Base-by-base conservation (phyloP, 2,329 filamentous ascomycete species). In the Xylaria polymorpha region DNA sequence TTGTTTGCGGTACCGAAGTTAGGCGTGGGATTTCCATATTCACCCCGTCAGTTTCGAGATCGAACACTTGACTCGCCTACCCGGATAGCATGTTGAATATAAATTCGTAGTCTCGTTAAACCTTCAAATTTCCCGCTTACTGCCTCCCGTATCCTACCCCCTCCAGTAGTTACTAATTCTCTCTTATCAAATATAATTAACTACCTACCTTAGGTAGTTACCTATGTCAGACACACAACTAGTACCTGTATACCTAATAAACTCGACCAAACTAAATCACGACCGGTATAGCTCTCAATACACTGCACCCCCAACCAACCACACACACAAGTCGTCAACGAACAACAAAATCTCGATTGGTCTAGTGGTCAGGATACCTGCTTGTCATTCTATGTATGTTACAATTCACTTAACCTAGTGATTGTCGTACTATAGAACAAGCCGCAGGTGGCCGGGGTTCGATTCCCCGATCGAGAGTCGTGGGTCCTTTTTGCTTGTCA, bases 391-490 rank as follows among this genome's bases (percentile, higher is more conserved):
- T 3, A 46, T 4, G 25, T 29, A 29, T 22, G 44, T 29, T 41
- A 3, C 12, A 2, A 25, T 37, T 55, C 25, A 4, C 15, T 37
- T 35, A 9, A 56, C 12, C 1, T 25, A n/a, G 35, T 56, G 35
- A 18, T 37, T 10, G 29, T n/a, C 29, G n/a, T 1, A 14, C 32
- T 14, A 20, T 29, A 29, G 50, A 61, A 25, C 66, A 66, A 68
- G 20, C 12, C 77, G 75, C 75, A 74, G 75, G 75, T 75, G 76
- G 73, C 75, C 76, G 76, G 75, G 75, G 76, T 77, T 77, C 76
- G 73, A 77, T 77, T 77, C 74, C 78, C 77, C 78, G 78, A 79
- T 78, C 76, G 77, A 79, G 77, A 79, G 77, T 14, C 2, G 6
- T 2, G 0, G 1, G 9, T 58, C 32, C 14, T 18, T 62, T 55